Base-by-base conservation (phyloP, 208 protist species). In the Leishmania gerbilli region DNA sequence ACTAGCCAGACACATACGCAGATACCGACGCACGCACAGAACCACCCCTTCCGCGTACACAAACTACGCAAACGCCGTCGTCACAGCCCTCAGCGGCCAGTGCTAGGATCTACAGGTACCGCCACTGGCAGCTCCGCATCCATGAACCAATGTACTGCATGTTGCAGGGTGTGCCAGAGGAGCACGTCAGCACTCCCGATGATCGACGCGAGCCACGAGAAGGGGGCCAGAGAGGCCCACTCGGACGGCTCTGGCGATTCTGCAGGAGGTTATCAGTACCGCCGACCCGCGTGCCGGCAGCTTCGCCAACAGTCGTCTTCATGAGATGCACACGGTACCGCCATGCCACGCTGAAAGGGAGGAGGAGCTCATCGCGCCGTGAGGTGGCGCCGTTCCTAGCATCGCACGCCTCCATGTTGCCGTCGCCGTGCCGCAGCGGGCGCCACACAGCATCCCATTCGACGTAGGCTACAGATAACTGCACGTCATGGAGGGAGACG, bases 401-500 rank as follows among this genome's bases (percentile, higher is more conserved):
- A 76, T 31, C 34, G 53, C 6, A 40, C 21, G 72, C 51, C 31
- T 4, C 24, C 49, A 65, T 17, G 40, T 47, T 5, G 56, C 55
- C 3, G 37, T 19, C 21, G n/a, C n/a, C 47, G 37, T n/a, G 60
- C 21, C 34, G 60, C 60, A 71, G 49, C 45, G 62, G 60, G 31
- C 1, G 62, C 76, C 45, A 47, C 27, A 68, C 62, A 0, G 60
- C 37, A 27, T 65, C 82, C 9, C 68, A 71, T 74, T 85, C 82
- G 0, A 82, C 42, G 37, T 79, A 81, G 0, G 71, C 64, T 27
- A 82, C 60, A 60, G 62, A 79, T n/a, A 85, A n/a, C 17, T 85
- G 82, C 7, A 85, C 37, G 37, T 85, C 69, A 58, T 79, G 77
- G 7, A 81, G 74, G 58, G 82, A 81, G 3, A 85, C 74, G 7